phyloP scores from a whole-genome alignment of 73 alveolate genomes.

The Paramecium pentaurelia region DNA sequence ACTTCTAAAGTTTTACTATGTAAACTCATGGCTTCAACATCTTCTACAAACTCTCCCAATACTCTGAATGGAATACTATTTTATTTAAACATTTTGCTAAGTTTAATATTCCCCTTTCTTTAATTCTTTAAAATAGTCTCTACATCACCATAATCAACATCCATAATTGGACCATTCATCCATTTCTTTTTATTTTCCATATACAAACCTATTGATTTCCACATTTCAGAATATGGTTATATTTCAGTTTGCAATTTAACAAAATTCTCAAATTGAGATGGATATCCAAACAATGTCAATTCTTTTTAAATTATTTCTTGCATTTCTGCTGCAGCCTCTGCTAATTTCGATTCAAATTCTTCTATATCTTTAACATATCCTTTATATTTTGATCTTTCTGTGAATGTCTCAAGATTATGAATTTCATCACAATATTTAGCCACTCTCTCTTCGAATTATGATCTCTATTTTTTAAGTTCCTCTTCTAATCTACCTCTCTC shows the following conservation, averaged over 20 bases:
- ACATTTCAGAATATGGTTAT: constrained; percentile 51
- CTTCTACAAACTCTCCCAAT: constrained; percentile 39
- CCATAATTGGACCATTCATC: constrained; percentile 53
- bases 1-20: constrained; percentile 71
- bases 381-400: constrained; percentile 50
- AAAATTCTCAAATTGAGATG: constrained; percentile 37
- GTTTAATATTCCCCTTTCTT: neutral
- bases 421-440: constrained; percentile 31
- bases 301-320: constrained; percentile 55
- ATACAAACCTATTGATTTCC: constrained; percentile 51
- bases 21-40: constrained; percentile 56
- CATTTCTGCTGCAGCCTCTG: constrained; percentile 23
- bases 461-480: constrained; percentile 47
- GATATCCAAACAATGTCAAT: constrained; percentile 33
- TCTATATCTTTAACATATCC: constrained; percentile 48
- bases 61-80: constrained; percentile 49
- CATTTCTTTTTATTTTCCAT: constrained; percentile 58
- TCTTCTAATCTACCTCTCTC: constrained; percentile 55
- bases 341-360: constrained; percentile 53
- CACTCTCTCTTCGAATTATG: constrained; percentile 35
- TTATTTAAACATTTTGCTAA: neutral
- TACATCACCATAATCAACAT: constrained; percentile 60
- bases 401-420: constrained; percentile 38
- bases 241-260: neutral
- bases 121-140: constrained; percentile 60